Evolutionary conservation across 495 filamentous ascomycete species (phyloP).

Genomic region (Penicillium flavigenum): DNA sequence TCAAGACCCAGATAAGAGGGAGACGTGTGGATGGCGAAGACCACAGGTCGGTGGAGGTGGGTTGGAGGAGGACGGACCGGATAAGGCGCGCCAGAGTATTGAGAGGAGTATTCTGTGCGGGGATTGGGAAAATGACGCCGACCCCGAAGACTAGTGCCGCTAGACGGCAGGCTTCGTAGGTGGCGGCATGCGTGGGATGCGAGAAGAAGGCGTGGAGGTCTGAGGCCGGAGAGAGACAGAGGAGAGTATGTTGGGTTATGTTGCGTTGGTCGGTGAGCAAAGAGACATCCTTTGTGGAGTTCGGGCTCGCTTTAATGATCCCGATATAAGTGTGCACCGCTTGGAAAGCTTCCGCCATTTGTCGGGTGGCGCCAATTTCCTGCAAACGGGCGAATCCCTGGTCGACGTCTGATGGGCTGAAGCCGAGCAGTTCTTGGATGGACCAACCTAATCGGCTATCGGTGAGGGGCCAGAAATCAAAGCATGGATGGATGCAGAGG

Average conservation of each 20-base stretch:
- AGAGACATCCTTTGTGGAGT: conserved; percentile 19
- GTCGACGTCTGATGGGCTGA: conserved; percentile 24
- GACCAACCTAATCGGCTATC: conserved; percentile 19
- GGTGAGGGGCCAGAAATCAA: conserved; percentile 37
- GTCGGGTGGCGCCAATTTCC: conserved; percentile 32
- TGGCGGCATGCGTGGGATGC: conserved; percentile 21
- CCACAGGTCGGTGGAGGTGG: conserved; percentile 24
- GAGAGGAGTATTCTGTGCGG: conserved; percentile 37
- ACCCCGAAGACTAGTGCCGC: conserved; percentile 36
- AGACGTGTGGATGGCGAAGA: conserved; percentile 21
- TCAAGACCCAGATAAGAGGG: conserved; percentile 37
- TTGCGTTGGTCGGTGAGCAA: conserved; percentile 43
- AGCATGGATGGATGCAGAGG: conserved; percentile 32
- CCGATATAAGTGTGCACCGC: conserved; percentile 32
- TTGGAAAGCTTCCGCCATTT: conserved; percentile 36
- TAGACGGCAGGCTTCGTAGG: conserved; percentile 43
- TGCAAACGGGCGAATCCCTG: conserved; percentile 28
- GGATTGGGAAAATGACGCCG: conserved; percentile 44
- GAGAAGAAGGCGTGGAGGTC: conserved; percentile 19
- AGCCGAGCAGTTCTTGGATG: conserved; percentile 34
- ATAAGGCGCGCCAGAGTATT: conserved; percentile 27
- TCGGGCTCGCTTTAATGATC: conserved; percentile 26
- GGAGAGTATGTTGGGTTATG: conserved; percentile 33
- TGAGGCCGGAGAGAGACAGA: conserved; percentile 30
- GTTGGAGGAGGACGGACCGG: conserved; percentile 18